Evolutionary conservation across 2,329 filamentous ascomycete species (phyloP).

Genomic region (Pestalotiopsis sp.): DNA sequence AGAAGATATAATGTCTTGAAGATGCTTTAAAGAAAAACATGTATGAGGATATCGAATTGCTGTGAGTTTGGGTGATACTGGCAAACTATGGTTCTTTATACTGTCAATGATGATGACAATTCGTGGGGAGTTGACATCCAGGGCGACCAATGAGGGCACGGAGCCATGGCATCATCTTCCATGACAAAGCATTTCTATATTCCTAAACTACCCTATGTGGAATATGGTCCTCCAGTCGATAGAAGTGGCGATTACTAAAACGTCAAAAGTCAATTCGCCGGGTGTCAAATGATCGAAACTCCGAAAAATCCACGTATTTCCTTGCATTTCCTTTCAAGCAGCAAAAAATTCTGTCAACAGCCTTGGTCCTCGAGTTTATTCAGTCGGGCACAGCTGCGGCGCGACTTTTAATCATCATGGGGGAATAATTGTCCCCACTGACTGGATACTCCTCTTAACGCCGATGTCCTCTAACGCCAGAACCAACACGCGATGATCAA

Average conservation of each 20-base stretch:
- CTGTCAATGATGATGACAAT: not conserved
- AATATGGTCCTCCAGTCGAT: not conserved
- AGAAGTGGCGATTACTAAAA: not conserved
- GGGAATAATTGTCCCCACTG: conserved; percentile 2
- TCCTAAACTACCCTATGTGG: not conserved
- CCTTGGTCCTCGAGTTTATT: not conserved
- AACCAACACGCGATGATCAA: not conserved
- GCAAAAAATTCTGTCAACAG: not conserved
- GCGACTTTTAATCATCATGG: conserved; percentile 3
- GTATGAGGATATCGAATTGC: not conserved
- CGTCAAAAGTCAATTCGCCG: not conserved
- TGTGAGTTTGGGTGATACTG: not conserved
- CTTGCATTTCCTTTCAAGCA: not conserved
- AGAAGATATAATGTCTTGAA: not conserved
- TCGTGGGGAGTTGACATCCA: not conserved
- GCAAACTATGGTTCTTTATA: not conserved
- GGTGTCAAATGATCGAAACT: not conserved
- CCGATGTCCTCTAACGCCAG: not conserved
- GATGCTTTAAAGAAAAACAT: not conserved
- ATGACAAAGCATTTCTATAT: conserved; percentile 7
- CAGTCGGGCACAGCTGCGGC: not conserved
- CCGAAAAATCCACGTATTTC: not conserved
- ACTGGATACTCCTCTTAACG: not conserved
- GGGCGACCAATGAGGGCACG: conserved; percentile 7
- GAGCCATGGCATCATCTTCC: conserved; percentile 2